Evolutionary conservation across 306 rosid genomes (phyloP).

Genomic region (Fragaria nilgerrensis): DNA sequence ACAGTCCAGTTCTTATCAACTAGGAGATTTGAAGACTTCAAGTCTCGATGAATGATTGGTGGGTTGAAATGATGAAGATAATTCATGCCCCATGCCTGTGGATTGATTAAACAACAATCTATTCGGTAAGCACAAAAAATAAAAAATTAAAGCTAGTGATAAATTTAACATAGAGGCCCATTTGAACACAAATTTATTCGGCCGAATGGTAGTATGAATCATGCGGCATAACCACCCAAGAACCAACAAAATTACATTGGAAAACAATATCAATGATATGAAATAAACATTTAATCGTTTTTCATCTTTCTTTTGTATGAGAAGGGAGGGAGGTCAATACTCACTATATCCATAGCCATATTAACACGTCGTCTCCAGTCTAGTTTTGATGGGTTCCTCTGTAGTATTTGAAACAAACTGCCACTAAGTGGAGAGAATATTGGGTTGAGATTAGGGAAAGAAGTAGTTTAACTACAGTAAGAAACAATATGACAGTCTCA

Average conservation of each 20-base stretch:
- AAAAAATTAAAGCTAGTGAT: not conserved
- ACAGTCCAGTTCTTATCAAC: conserved; percentile 95
- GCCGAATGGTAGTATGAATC: not conserved
- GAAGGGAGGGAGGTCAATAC: conserved; percentile 31
- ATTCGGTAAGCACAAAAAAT: not conserved
- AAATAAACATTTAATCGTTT: not conserved
- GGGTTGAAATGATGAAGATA: conserved; percentile 95
- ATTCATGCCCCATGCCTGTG: conserved; percentile 83
- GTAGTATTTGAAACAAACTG: conserved; percentile 86
- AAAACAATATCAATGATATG: not conserved
- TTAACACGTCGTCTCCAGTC: conserved; percentile 88
- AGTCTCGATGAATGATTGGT: conserved; percentile 89
- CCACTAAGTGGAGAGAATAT: conserved; percentile 61
- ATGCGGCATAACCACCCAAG: not conserved
- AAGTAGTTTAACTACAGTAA: not conserved
- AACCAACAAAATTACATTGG: not conserved
- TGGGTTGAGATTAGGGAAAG: conserved; percentile 25
- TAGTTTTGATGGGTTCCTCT: conserved; percentile 73
- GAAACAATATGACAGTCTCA: not conserved
- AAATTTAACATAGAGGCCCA: not conserved
- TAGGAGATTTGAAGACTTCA: conserved; percentile 92
- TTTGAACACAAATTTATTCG: not conserved
- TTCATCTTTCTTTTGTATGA: not conserved
- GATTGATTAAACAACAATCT: conserved; percentile 19
- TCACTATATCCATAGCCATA: conserved; percentile 96